phyloP scores from a whole-genome alignment of 306 rosid genomes.

The Carpinus viminea region DNA sequence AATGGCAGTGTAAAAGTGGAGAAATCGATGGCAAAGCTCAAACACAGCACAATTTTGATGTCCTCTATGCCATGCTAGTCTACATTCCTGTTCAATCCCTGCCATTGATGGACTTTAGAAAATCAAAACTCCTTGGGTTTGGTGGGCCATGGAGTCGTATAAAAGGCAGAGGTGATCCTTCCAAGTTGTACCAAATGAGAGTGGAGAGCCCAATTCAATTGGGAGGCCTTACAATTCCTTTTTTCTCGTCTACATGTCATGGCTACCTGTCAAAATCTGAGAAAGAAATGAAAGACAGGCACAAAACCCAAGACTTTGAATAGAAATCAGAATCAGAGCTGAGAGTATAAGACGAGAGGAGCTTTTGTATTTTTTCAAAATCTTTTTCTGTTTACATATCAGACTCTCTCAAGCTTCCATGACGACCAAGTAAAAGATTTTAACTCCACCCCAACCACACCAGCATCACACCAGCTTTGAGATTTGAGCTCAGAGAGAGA shows the following conservation, averaged over 20 bases:
- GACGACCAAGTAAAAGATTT: constrained; percentile 24
- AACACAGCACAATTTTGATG: neutral
- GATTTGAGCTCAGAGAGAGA: constrained; percentile 62
- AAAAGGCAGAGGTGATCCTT: neutral
- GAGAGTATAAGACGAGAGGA: constrained; percentile 55
- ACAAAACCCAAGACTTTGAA: constrained; percentile 67
- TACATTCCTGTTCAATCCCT: neutral
- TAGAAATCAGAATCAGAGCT: constrained; percentile 49
- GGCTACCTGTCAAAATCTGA: constrained; percentile 76
- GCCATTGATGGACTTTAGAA: neutral
- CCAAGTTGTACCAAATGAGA: neutral
- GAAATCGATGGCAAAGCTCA: neutral
- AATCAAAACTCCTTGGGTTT: neutral
- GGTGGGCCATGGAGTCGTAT: neutral
- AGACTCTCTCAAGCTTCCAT: constrained; percentile 34
- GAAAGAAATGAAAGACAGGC: constrained; percentile 65
- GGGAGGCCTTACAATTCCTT: constrained; percentile 29
- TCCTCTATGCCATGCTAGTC: neutral
- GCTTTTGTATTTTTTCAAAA: constrained; percentile 36
- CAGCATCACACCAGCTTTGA: constrained; percentile 49
- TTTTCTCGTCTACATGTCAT: constrained; percentile 33
- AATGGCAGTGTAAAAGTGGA: neutral
- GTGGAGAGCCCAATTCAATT: constrained; percentile 5
- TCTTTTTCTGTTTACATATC: neutral
- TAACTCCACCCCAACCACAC: constrained; percentile 27